Conservation (phyloP, 1,284 basidiomycete genomes). For the Malassezia japonica region DNA sequence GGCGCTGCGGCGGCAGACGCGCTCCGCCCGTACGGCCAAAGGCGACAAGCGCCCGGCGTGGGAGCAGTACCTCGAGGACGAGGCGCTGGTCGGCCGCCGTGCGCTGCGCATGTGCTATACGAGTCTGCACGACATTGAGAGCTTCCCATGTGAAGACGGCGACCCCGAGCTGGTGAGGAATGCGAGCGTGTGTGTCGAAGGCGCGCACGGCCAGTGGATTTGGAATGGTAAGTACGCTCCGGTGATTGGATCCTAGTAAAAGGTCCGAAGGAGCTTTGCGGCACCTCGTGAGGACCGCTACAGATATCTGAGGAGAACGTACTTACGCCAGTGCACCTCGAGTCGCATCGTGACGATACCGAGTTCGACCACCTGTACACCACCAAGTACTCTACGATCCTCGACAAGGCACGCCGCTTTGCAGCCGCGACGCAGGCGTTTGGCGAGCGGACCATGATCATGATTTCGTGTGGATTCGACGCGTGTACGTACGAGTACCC, state of each 20-base stretch:
- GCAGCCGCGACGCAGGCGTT: constrained; percentile 59
- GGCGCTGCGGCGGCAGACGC: constrained; percentile 10
- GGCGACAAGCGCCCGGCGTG: constrained; percentile 7
- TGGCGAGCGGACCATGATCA: constrained; percentile 63
- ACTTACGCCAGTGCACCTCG: constrained; percentile 63
- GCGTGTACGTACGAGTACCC: constrained; percentile 82
- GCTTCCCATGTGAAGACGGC: constrained; percentile 87
- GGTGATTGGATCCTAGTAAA: constrained; percentile 26
- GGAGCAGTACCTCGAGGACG: constrained; percentile 17
- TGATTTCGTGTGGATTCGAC: constrained; percentile 66
- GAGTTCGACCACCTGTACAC: constrained; percentile 73
- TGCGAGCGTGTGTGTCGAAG: constrained; percentile 65
- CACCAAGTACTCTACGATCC: constrained; percentile 60
- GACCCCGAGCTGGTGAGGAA: constrained; percentile 68
- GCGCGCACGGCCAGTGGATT: constrained; percentile 78
- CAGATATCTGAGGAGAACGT: constrained; percentile 10
- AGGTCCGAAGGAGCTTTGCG: constrained; percentile 28
- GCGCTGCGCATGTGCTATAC: constrained; percentile 69
- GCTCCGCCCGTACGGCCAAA: constrained; percentile 8
- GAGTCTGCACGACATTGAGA: constrained; percentile 75
- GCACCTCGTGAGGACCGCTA: not conserved
- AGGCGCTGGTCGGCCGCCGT: constrained; percentile 19
- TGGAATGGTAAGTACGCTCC: constrained; percentile 31
- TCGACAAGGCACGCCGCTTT: constrained; percentile 67
- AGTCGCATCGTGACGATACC: constrained; percentile 62